Evolutionary conservation across 306 rosid genomes (phyloP).

Genomic region (Trifolium dubium): DNA sequence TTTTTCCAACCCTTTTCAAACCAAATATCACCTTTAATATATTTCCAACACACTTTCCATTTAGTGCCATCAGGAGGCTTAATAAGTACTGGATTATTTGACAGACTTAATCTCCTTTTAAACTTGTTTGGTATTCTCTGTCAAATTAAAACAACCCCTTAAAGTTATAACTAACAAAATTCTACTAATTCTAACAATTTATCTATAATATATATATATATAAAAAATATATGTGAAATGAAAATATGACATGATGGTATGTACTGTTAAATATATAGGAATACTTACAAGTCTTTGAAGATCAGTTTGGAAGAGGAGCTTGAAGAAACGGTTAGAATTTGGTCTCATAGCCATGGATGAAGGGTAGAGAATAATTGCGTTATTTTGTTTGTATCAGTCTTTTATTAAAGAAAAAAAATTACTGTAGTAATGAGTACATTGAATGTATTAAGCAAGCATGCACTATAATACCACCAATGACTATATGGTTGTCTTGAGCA

Average conservation of each 20-base stretch:
- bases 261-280: not conserved
- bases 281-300: slow-evolving; percentile 10
- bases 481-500: too few species aligned
- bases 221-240: too few species aligned
- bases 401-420: too few species aligned
- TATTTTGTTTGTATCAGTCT: too few species aligned
- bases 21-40: slow-evolving; percentile 25
- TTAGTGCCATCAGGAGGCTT: slow-evolving; percentile 6
- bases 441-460: not conserved
- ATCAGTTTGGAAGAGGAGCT: not conserved
- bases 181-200: too few species aligned
- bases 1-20: slow-evolving; percentile 24
- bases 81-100: slow-evolving; percentile 36
- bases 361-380: too few species aligned
- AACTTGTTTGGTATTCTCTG: slow-evolving; percentile 36
- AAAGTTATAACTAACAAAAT: too few species aligned
- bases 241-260: too few species aligned
- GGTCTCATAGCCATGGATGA: not conserved
- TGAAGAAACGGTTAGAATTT: not conserved
- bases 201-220: too few species aligned
- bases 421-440: not conserved
- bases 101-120: not conserved
- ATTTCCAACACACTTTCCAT: slow-evolving; percentile 36
- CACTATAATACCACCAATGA: too few species aligned
- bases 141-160: not conserved